Evolutionary conservation across 2,329 filamentous ascomycete genomes (phyloP), one percentile per base, ranked within the genome.

Genomic region (Calonectria hongkongensis): DNA sequence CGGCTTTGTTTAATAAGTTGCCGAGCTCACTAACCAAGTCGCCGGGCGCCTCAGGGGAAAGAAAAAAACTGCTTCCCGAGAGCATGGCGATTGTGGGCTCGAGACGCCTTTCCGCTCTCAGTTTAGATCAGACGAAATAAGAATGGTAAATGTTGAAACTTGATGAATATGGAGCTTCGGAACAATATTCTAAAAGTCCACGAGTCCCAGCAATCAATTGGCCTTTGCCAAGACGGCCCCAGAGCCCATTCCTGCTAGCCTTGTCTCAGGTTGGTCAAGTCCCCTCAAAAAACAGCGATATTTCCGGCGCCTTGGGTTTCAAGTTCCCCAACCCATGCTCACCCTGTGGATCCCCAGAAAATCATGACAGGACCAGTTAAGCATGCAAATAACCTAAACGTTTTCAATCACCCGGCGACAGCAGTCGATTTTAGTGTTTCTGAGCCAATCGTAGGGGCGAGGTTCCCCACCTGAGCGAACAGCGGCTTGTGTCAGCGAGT

Each of bases 371-470:
- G 54, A 41, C 7, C 33, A 60, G 54, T 60, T 60, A 60, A 60
- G 54, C 54, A 60, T 60, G 54, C 13, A 41, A 60, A 60, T 60
- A 60, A 60, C 54, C 54, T 60, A 60, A 60, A 41, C 33, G 15
- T 9, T 21, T 41, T 41, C 6, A 41, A 60, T 60, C 15, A 7
- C 12, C 13, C 6, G 13, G n/a, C 33, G 12, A 39, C 25, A 25
- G n/a, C 54, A 2, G n/a, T 25, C 33, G 30, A 12, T 15, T 39
- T 41, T 54, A 18, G 3, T n/a, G 27, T 51, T 51, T 27, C n/a
- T 33, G 8, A 30, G n/a, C 33, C 25, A 41, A 41, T 25, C 4
- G 15, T n/a, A 25, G 30, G 54, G 36, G 6, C 54, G 27, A 39
- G 33, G n/a, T 6, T 25, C 54, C 33, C n/a, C 21, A 27, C 21